These are phyloP conservation scores for Fallopia convolvulus DNA, from an alignment of 148 eudicot genomes.

Conservation along the genomic window DNA sequence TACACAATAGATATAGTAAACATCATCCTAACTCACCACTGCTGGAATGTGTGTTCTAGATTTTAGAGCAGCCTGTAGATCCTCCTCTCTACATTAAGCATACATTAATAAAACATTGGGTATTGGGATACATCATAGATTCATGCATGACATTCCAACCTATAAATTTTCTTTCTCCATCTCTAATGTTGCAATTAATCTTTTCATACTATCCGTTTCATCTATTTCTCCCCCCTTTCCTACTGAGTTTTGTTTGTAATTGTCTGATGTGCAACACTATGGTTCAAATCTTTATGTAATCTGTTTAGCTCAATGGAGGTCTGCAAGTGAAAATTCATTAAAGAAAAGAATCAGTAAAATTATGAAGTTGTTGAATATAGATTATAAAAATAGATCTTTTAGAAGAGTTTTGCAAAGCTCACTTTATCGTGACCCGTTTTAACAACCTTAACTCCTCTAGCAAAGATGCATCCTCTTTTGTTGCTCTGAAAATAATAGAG, in stretches of 20 bases:
- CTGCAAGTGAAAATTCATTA: conserved; percentile 30
- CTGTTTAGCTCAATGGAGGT: conserved; percentile 34
- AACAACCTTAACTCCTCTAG: conserved; percentile 50
- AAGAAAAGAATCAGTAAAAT: not conserved
- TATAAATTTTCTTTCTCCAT: conserved; percentile 56
- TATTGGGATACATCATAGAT: not conserved
- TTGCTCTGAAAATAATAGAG: conserved; percentile 45
- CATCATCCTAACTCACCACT: no score
- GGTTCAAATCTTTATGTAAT: conserved; percentile 47
- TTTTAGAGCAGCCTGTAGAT: no score
- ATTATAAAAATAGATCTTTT: not conserved
- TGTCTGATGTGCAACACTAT: conserved; percentile 50
- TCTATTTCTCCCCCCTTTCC: conserved; percentile 33
- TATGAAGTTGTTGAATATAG: not conserved
- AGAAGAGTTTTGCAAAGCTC: conserved; percentile 23
- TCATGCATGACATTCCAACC: conserved; percentile 31
- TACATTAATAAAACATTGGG: not conserved
- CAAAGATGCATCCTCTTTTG: conserved; percentile 45
- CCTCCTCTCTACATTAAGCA: no score
- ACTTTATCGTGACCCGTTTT: conserved; percentile 58
- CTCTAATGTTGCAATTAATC: conserved; percentile 47
- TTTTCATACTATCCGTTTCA: conserved; percentile 42
- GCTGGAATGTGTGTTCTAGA: no score
- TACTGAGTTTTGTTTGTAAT: conserved; percentile 57
- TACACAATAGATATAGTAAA: not conserved